These are phyloP conservation scores for Carallia brachiata DNA, from an alignment of 345 rosid species.

Conservation along the genomic window DNA sequence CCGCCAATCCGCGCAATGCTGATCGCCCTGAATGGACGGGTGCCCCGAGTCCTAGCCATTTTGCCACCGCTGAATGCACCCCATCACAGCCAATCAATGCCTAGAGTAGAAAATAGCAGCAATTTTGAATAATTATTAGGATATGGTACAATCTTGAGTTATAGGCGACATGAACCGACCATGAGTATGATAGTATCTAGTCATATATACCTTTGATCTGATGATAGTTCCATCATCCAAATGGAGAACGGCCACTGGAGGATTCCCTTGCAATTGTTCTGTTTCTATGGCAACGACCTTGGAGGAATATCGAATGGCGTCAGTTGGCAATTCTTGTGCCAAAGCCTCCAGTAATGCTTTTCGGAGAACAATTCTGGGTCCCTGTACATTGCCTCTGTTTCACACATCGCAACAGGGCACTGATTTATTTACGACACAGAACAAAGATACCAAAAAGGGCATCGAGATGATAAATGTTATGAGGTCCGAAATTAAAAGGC, in stretches of 20 bases:
- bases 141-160: background rate
- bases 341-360: conserved; percentile 26
- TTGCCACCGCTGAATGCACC: conserved; percentile 32
- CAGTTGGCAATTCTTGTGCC: conserved; percentile 34
- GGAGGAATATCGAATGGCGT: conserved; percentile 36
- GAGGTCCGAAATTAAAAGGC: background rate
- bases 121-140: no score
- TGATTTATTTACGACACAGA: background rate
- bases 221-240: conserved; percentile 35
- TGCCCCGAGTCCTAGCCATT: conserved; percentile 32
- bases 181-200: no score
- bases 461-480: background rate
- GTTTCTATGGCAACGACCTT: conserved; percentile 23
- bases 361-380: conserved; percentile 24
- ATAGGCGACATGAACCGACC: background rate
- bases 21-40: conserved; percentile 31
- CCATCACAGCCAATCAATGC: conserved; percentile 47
- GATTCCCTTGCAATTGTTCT: conserved; percentile 7
- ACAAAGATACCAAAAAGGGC: background rate
- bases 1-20: conserved; percentile 30
- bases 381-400: background rate
- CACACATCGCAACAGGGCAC: background rate
- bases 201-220: conserved; percentile 29
- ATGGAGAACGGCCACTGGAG: conserved; percentile 9
- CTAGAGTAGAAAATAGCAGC: conserved; percentile 2